Base-by-base conservation (phyloP, 352 stramenopile genomes). In the Globisporangium nagaii region DNA sequence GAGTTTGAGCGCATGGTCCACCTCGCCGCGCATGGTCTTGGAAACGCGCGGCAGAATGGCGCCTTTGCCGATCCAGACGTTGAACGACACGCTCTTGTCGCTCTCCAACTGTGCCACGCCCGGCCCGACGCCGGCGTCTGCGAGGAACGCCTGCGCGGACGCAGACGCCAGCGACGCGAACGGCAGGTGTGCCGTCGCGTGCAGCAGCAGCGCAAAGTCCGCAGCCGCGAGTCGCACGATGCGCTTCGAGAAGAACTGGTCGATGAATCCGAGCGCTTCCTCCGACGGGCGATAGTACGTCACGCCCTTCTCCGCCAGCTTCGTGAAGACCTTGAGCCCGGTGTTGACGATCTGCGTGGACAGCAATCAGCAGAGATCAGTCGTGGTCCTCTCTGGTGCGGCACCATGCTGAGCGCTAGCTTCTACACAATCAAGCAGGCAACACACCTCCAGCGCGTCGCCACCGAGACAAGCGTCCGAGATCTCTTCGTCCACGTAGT, bases 241-340 rank as follows among this genome's bases (percentile, higher is more conserved):
- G 6, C 90, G 80, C 63, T 95, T 90, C 0, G 75, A 91, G 56
- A 97, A 92, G 60, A 86, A 96, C 30, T 70, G 60, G n/a, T 94
- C 78, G 22, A 97, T 79, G 45, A 96, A 80, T 5, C 71, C 74
- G 13, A 97, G 68, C 25, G 77, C 88, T 42, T 97, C 90, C 51
- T 96, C 84, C 0, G 80, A 91, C 1, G 90, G 73, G 2, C 90
- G 87, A 58, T 96, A 97, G 53, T 82, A 89, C 11, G 76, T 77
- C 45, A 90, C 72, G 3, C 75, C 73, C 19, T 67, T 59, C 27
- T 88, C 75, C 2, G 68, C 83, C 30, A 84, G 63, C 46, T 95
- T 96, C 13, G 83, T 81, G 52, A 97, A 96, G 4, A 95, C 79
- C 56, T 93, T 92, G 49, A 97, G 80, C 5, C 90, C 90, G 41